phyloP scores from a whole-genome alignment of 192 early-diverging fungal species.

The Funneliformis mosseae region DNA sequence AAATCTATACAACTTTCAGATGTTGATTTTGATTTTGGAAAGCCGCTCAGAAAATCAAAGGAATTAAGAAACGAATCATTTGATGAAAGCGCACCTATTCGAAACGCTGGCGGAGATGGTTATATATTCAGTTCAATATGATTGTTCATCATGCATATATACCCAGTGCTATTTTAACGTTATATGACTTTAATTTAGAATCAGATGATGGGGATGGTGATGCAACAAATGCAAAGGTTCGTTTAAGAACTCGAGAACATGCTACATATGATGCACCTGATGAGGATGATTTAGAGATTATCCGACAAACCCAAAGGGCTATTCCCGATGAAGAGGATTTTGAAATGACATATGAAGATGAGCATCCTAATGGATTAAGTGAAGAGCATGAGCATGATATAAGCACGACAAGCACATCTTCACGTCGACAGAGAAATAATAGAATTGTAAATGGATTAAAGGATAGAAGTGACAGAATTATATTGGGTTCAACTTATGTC shows the following conservation, averaged over 20 bases:
- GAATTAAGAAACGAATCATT: neutral
- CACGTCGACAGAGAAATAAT: slow-evolving; percentile 36
- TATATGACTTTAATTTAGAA: slow-evolving; percentile 34
- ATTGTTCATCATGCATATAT: neutral
- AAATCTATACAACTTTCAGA: neutral
- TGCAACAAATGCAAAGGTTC: slow-evolving; percentile 68
- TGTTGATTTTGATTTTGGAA: neutral
- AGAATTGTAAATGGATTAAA: slow-evolving; percentile 36
- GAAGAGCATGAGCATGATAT: slow-evolving; percentile 43
- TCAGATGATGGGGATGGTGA: slow-evolving; percentile 74
- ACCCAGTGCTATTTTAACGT: no score
- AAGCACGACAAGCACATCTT: slow-evolving; percentile 38
- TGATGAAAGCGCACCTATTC: slow-evolving; percentile 31
- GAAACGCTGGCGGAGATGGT: slow-evolving; percentile 41
- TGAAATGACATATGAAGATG: slow-evolving; percentile 44
- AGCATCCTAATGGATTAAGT: slow-evolving; percentile 42
- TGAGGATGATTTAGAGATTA: slow-evolving; percentile 77
- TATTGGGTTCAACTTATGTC: slow-evolving; percentile 54
- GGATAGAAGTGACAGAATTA: slow-evolving; percentile 33
- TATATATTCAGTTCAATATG: neutral
- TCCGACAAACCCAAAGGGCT: slow-evolving; percentile 49
- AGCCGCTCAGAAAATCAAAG: neutral
- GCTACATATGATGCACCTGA: slow-evolving; percentile 83
- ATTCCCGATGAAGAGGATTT: slow-evolving; percentile 49
- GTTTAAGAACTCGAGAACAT: slow-evolving; percentile 61